phyloP scores from a whole-genome alignment of 2,329 filamentous ascomycete genomes.

The Curvularia sp. region DNA sequence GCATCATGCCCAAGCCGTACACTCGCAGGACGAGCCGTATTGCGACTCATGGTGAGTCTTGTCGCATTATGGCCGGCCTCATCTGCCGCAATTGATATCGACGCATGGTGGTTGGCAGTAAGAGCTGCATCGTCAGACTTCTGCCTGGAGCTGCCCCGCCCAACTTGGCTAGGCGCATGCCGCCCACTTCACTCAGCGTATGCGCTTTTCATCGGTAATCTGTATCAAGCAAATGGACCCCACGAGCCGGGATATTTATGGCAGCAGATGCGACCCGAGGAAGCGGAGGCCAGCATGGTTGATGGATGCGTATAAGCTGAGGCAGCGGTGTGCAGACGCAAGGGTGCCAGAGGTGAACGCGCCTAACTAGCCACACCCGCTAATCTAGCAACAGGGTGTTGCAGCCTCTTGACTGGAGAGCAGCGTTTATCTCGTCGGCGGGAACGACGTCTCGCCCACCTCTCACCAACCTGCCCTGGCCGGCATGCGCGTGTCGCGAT shows the following conservation, averaged over 20 bases:
- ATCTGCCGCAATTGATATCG: background rate
- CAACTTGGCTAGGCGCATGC: background rate
- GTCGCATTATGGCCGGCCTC: background rate
- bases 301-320: conserved; percentile 6
- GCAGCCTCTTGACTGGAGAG: conserved; percentile 13
- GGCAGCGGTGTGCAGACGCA: conserved; percentile 19
- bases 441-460: conserved; percentile 5
- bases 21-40: conserved; percentile 1
- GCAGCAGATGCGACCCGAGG: background rate
- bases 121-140: conserved; percentile 7
- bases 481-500: conserved; percentile 6
- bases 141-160: conserved; percentile 12
- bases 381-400: conserved; percentile 7
- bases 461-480: too few relatives aligned
- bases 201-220: conserved; percentile 8
- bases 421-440: conserved; percentile 3
- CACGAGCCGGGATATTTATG: background rate
- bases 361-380: conserved; percentile 21
- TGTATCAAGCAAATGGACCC: conserved; percentile 7
- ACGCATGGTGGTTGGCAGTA: conserved; percentile 7
- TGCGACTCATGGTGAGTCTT: conserved; percentile 6
- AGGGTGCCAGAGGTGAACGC: conserved; percentile 14
- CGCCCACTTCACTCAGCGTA: background rate
- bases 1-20: background rate
- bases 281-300: background rate